These are phyloP conservation scores for Breynia disticha DNA, from an alignment of 441 rosid genomes.

Conservation along the genomic window DNA sequence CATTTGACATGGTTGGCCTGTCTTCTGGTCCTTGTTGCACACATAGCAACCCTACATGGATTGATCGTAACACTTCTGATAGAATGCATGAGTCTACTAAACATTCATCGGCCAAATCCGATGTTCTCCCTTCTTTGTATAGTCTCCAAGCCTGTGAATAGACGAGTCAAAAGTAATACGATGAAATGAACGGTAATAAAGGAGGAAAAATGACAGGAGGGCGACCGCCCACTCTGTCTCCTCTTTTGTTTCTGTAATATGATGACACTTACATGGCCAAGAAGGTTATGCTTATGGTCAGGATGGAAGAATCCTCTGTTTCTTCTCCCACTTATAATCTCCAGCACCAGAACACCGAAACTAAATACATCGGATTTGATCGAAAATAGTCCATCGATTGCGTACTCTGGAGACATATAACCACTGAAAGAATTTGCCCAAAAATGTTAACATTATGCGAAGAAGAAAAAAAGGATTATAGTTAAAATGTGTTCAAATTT, in stretches of 20 bases:
- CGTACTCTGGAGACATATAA: constrained; percentile 82
- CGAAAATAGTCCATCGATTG: constrained; percentile 64
- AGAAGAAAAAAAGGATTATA: background rate
- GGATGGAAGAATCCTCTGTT: constrained; percentile 48
- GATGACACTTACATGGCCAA: constrained; percentile 40
- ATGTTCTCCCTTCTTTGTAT: constrained; percentile 17
- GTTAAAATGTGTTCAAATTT: background rate
- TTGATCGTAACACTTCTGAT: constrained; percentile 16
- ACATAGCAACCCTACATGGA: constrained; percentile 34
- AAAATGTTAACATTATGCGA: background rate
- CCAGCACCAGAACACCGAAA: constrained; percentile 62
- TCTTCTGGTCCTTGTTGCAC: constrained; percentile 31
- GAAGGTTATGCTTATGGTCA: constrained; percentile 22
- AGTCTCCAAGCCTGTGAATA: constrained; percentile 47
- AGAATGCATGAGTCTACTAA: constrained; percentile 6
- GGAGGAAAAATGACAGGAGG: too few species aligned
- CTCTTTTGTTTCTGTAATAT: too few species aligned
- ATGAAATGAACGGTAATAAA: too few species aligned
- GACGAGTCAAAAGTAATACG: too few species aligned
- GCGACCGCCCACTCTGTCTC: too few species aligned
- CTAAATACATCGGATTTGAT: constrained; percentile 65
- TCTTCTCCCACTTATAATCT: constrained; percentile 55
- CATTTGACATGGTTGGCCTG: constrained; percentile 33
- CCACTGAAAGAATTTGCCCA: constrained; percentile 30
- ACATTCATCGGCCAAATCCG: constrained; percentile 13